A percentile compares a stretch with the other conserved stretches of the same genome.
These are phyloP conservation scores for Austroboletus novae-zelandiae DNA, from an alignment of 1,284 basidiomycete genomes.

Conservation along the genomic window DNA sequence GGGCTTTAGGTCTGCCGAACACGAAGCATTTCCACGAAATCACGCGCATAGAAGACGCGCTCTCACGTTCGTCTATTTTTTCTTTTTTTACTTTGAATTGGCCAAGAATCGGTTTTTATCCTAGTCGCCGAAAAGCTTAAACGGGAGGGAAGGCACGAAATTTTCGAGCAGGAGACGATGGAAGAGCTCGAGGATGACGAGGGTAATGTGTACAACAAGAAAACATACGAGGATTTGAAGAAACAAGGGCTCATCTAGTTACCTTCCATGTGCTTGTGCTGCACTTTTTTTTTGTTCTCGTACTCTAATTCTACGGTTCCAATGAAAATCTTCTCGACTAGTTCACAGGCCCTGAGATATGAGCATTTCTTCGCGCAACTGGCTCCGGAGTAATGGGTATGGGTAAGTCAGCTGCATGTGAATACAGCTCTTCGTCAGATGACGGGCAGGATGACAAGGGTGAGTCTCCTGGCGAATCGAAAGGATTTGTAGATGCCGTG, in stretches of 20 bases:
- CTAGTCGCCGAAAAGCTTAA: slow-evolving; percentile 95
- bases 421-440: slow-evolving; percentile 79
- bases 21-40: slow-evolving; percentile 99
- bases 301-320: slow-evolving; percentile 1
- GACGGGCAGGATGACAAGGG: slow-evolving; percentile 71
- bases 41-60: slow-evolving; percentile 94
- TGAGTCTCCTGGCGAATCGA: slow-evolving; percentile 63
- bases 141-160: slow-evolving; percentile 88
- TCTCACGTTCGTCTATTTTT: slow-evolving; percentile 66
- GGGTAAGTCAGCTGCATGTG: slow-evolving; percentile 62
- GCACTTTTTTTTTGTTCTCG: slow-evolving; percentile 6
- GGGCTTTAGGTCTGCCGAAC: slow-evolving; percentile 94
- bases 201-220: slow-evolving; percentile 91
- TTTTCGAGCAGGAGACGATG: slow-evolving; percentile 89
- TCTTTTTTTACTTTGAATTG: neutral
- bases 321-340: slow-evolving; percentile 7
- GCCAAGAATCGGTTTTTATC: neutral
- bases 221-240: slow-evolving; percentile 90
- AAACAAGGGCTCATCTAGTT: slow-evolving; percentile 82
- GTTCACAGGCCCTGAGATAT: slow-evolving; percentile 7
- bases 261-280: slow-evolving; percentile 9
- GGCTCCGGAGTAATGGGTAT: slow-evolving; percentile 52
- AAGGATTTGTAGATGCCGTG: slow-evolving; percentile 55
- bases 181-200: slow-evolving; percentile 97
- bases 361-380: slow-evolving; percentile 31